These are phyloP conservation scores for Solanum arcanum DNA, from an alignment of 257 asterid species.

Conservation along the genomic window DNA sequence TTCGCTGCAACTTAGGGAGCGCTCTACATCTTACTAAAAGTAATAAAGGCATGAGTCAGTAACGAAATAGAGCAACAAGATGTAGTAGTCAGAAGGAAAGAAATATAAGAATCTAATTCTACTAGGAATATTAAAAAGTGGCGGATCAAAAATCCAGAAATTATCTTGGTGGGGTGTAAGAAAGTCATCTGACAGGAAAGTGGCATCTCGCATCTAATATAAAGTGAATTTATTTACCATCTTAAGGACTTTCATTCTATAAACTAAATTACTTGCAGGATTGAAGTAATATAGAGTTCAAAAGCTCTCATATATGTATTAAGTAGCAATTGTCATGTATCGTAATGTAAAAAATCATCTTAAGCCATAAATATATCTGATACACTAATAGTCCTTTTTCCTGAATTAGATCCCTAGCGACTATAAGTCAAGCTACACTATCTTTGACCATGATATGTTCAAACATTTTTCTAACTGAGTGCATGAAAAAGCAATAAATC, in stretches of 20 bases:
- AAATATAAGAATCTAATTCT: neutral
- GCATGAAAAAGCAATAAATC: neutral
- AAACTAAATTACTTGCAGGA: neutral
- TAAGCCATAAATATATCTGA: neutral
- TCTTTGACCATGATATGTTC: neutral
- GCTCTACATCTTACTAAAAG: conserved; percentile 20
- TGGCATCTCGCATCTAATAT: neutral
- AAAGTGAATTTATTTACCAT: neutral
- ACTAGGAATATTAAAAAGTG: neutral
- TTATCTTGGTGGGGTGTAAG: neutral
- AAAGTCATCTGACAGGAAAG: neutral
- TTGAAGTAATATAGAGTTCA: neutral
- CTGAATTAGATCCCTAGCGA: neutral
- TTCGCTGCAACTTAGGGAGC: conserved; percentile 9
- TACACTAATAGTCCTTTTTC: neutral
- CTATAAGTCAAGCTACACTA: neutral
- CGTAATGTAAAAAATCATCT: neutral
- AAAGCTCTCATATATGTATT: neutral
- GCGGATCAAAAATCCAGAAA: neutral
- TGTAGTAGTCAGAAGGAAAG: neutral
- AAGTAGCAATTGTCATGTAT: neutral
- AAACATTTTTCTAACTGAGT: neutral
- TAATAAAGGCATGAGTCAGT: neutral
- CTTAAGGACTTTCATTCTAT: neutral
- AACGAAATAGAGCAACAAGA: neutral